Evolutionary conservation across 2,329 filamentous ascomycete genomes (phyloP).

Genomic region (Cryphonectria radicalis): DNA sequence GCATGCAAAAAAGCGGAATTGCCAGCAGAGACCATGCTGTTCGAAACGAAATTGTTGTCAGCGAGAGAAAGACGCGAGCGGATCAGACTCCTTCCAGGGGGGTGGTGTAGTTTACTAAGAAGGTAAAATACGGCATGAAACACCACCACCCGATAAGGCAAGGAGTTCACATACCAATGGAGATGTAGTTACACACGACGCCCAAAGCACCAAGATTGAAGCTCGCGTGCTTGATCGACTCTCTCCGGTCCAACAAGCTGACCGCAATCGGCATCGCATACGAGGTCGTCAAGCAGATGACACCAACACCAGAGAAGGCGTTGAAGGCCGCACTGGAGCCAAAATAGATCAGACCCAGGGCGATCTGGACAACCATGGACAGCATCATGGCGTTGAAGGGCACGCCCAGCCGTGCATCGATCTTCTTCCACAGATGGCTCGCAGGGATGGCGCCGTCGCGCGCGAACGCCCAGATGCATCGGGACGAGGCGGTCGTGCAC

Average conservation of each 20-base stretch:
- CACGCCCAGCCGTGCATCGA: slow-evolving; percentile 66
- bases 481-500: slow-evolving; percentile 70
- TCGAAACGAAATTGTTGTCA: slow-evolving; percentile 33
- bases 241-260: slow-evolving; percentile 63
- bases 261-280: slow-evolving; percentile 71
- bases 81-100: neutral
- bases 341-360: slow-evolving; percentile 71
- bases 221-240: slow-evolving; percentile 58
- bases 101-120: too few relatives aligned
- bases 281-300: slow-evolving; percentile 70
- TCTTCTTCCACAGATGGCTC: slow-evolving; percentile 61
- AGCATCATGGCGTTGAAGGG: slow-evolving; percentile 76
- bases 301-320: slow-evolving; percentile 71
- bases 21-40: slow-evolving; percentile 69
- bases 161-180: slow-evolving; percentile 54
- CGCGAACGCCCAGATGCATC: slow-evolving; percentile 71
- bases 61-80: slow-evolving; percentile 26
- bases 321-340: slow-evolving; percentile 72
- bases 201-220: slow-evolving; percentile 69
- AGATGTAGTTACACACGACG: slow-evolving; percentile 63
- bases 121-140: neutral
- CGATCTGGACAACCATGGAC: slow-evolving; percentile 66
- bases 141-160: neutral
- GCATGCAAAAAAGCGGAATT: slow-evolving; percentile 77
- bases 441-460: slow-evolving; percentile 73